Base-by-base conservation (phyloP, 2,329 filamentous ascomycete genomes). In the Colletotrichum chrysophilum region DNA sequence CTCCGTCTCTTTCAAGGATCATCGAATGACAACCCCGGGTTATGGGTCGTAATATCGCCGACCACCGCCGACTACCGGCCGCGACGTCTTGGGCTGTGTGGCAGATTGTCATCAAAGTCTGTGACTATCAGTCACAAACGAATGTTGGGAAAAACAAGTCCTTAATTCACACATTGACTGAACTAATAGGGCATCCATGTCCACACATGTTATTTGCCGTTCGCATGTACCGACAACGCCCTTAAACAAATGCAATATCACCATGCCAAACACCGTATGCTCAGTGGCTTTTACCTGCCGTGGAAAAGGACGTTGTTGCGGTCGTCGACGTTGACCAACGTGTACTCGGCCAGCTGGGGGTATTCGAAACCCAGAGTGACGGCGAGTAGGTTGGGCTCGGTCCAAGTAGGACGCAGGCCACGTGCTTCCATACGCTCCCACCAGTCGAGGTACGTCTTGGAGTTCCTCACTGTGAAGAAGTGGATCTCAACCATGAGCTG, bases 391-490 rank as follows among this genome's bases (percentile, higher is more conserved):
- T 80, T 79, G 34, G 79, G 79, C 75, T 80, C 79, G 16, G 78
- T 79, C 79, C 79, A 79, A 4, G 78, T 76, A 52, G 79, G 70
- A n/a, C 79, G 77, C 21, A 80, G 69, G 9, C 79, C 79, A 34
- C 77, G 77, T 3, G 69, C 70, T 72, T 80, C 79, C 9, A 80
- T 77, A 9, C 73, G 73, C 71, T 79, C 77, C 79, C 79, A 80
- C 78, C 77, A 80, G 21, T 78, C 70, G 5, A 80, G 74, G 32
- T 77, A 78, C 9, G n/a, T 12, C n/a, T 75, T 56, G 21, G 78
- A 60, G 9, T 68, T 74, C 24, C 70, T 38, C 38, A 52, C 73
- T 12, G 66, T 24, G 24, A 74, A 76, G 48, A 78, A 70, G 55
- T 79, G 78, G 5, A 79, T 72, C 12, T 79, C 78, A 10, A 79